Base-by-base conservation (phyloP, 352 stramenopile species). In the Phytophthora litchii region DNA sequence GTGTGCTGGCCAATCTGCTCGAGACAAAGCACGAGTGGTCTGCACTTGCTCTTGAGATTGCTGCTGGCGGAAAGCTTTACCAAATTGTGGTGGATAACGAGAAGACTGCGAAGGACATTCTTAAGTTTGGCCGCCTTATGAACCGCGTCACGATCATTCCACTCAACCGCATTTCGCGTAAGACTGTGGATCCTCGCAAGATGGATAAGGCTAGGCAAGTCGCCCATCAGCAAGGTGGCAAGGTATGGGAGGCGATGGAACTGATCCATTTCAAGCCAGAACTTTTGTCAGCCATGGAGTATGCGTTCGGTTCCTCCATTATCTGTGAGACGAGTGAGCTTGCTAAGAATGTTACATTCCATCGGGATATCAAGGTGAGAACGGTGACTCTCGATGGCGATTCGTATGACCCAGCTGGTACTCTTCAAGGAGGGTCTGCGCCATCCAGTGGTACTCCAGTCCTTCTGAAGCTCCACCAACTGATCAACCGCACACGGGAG, bases 61-160 rank as follows among this genome's bases (percentile, higher is more conserved):
- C 92, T 21, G 97, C 97, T 4, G 98, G 98, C 32, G 97, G 97
- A 31, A 99, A 98, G 59, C 77, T 99, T 8, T 99, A 98, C 64
- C 95, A 99, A 70, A 96, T 99, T 32, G 97, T 99, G 21, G 97
- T 99, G 14, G 97, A 99, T 66, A 98, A 98, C 63, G 96, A 98
- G 29, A 92, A 98, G 34, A 99, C 96, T 13, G 97, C 96, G 16
- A 99, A 99, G 72, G 91, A 97, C 19, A 95, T 99, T 37, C 80
- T 99, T 12, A 93, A 98, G 63, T 97, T 98, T 57, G 97, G 97
- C 8, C 93, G 97, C 36, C 75, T 99, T 2, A 86, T 96, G 78
- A 92, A 93, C 48, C 93, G 97, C 27, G 97, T 99, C 16, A 99
- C 97, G 4, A 98, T 99, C 41, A 98, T 99, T 61, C 98, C 98